These are phyloP conservation scores for Collariella sp. DNA, from an alignment of 495 filamentous ascomycete species.

Conservation along the genomic window DNA sequence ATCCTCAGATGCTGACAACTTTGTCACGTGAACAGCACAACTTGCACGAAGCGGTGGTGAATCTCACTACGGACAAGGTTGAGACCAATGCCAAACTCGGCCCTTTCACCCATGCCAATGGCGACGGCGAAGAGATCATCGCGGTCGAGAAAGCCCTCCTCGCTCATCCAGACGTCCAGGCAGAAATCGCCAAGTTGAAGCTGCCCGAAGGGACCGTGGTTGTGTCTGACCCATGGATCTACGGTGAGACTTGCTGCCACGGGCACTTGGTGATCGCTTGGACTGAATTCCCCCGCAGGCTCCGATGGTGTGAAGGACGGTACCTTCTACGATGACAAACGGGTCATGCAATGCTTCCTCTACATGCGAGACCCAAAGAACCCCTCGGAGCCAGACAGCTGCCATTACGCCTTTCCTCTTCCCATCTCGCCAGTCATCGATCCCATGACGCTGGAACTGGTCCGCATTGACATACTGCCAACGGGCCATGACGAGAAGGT, in stretches of 20 bases:
- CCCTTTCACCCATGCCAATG: constrained; percentile 46
- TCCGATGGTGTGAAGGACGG: constrained; percentile 54
- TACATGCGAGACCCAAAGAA: constrained; percentile 55
- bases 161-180: constrained; percentile 49
- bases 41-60: constrained; percentile 58
- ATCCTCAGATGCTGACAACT: background rate
- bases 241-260: constrained; percentile 39
- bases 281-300: constrained; percentile 25
- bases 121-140: constrained; percentile 53
- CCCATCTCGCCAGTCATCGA: constrained; percentile 71
- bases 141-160: constrained; percentile 49
- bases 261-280: background rate
- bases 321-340: constrained; percentile 43
- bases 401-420: constrained; percentile 73
- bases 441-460: constrained; percentile 53
- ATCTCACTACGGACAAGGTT: constrained; percentile 44
- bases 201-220: constrained; percentile 54
- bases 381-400: constrained; percentile 50
- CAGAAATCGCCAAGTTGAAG: constrained; percentile 54
- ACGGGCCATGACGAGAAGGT: constrained; percentile 54
- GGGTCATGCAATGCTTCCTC: constrained; percentile 58
- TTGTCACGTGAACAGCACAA: constrained; percentile 40
- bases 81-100: constrained; percentile 53
- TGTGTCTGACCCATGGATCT: constrained; percentile 63
- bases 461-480: constrained; percentile 51